A percentile compares a stretch with the other conserved stretches of the same genome.
Conservation (phyloP, 129 eudicot genomes). For the Escallonia herrerae region DNA sequence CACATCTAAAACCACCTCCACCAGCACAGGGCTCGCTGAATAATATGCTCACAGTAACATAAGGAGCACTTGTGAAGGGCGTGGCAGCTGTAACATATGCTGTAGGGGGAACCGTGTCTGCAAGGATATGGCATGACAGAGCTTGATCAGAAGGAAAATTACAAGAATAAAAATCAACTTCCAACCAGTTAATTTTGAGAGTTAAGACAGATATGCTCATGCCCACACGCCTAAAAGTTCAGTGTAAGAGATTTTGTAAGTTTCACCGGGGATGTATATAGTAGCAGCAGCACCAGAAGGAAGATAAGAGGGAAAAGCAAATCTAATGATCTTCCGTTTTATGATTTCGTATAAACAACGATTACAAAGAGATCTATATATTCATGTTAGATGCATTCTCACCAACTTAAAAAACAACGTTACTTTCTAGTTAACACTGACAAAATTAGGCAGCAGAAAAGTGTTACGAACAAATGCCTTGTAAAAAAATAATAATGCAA, state of each 20-base stretch:
- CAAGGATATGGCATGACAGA: slow-evolving; percentile 13
- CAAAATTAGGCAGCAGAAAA: background rate
- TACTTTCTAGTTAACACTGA: background rate
- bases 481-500: background rate
- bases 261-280: too few species aligned
- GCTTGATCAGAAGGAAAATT: background rate
- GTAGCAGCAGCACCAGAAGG: too few species aligned
- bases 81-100: slow-evolving; percentile 54
- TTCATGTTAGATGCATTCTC: slow-evolving; percentile 6
- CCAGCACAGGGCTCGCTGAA: slow-evolving; percentile 66
- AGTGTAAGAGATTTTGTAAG: too few species aligned
- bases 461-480: background rate
- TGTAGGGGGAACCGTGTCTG: slow-evolving; percentile 85
- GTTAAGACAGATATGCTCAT: too few species aligned
- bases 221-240: too few species aligned
- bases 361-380: background rate
- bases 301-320: too few species aligned
- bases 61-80: slow-evolving; percentile 56
- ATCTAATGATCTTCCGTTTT: too few species aligned
- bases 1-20: slow-evolving; percentile 71
- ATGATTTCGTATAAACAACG: background rate
- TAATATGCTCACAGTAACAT: slow-evolving; percentile 52
- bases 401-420: background rate
- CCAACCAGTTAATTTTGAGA: too few species aligned
- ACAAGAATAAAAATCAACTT: too few species aligned